Base-by-base conservation (phyloP, 345 rosid species). In the Camelina neglecta region DNA sequence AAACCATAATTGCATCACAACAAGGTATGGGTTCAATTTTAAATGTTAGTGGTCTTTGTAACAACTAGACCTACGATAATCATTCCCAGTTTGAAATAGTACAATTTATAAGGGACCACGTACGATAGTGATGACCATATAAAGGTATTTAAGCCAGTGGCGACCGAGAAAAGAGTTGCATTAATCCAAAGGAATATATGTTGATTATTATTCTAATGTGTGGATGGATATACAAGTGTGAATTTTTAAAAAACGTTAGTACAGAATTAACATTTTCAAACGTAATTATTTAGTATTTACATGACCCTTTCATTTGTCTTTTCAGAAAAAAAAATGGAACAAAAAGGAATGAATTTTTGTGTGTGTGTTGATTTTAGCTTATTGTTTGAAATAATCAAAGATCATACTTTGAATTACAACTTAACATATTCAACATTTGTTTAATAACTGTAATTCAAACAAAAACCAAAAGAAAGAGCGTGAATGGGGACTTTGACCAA, bases 401-500 rank as follows among this genome's bases (percentile, higher is more conserved):
- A 15, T 29, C 7, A 31, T 55, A 20, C 11, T 56, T 4, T 45
- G 60, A 51, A 74, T 57, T 23, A 56, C 45, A 13, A 38, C 45
- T 29, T 13, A 33, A 35, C 8, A 6, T 6, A 60, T 42, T 75
- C 49, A 75, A 48, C 49, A 35, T 38, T 67, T 29, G 47, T 75
- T 59, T 39, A 47, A 47, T 47, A 47, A n/a, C 20, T n/a, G 8
- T 26, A 36, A 36, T 67, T 49, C 44, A 53, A 68, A 33, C 3
- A 42, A 75, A 68, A 8, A 15, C 11, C 33, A 68, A 67, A 29
- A 67, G 39, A 42, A 50, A 42, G 15, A 69, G 63, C 69, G 64
- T 69, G 69, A 53, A 5, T 15, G 11, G 71, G 11, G 71, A 76
- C 36, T 63, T 70, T 55, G 80, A 69, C 69, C 75, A 54, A 5